Evolutionary conservation across 768 basidiomycete species (phyloP), one percentile per base, ranked within the genome.

Genomic region (Leucocoprinus birnbaumii): DNA sequence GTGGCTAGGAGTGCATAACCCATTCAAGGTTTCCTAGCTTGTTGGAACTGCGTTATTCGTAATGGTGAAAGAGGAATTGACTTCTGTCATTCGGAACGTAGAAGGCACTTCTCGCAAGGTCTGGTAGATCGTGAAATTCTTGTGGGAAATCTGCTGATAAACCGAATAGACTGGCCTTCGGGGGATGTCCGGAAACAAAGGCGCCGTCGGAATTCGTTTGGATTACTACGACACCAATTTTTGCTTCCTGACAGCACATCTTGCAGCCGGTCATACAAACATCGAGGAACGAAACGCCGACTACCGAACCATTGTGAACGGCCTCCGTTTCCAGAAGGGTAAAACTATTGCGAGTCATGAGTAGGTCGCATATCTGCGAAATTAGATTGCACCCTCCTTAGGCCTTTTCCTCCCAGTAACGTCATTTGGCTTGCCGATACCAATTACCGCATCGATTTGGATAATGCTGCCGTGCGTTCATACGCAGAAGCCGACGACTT

Each of bases 181-280:
- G 31, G 97, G 97, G 11, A 94, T 98, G 84, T 94, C 94, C 0
- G 97, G 94, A 25, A 96, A 96, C 73, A 96, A 99, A 73, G 97
- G 97, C 18, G 97, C 94, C 1, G 91, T 96, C 11, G 94, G 88
- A 5, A 92, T 99, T 59, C 87, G 97, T 11, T 74, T 99, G 48
- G 91, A 98, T 25, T 92, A 91, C 63, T 80, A 90, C 60, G 94
- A 95, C 65, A 91, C 95, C 8, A 89, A 83, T 53, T 88, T 98
- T 63, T 99, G 97, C 71, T 95, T 98, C 72, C 68, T 99, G 58
- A 98, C 96, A 8, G 93, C 92, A 3, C 97, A 98, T 69, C 80
- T 98, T 40, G 95, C 97, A 14, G 95, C 97, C n/a, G 97, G 97
- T 6, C 94, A 97, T 64, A 65, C 80, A 5, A 96, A 96, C 63